Evolutionary conservation across 1,139 yeast species (phyloP), one percentile per base, ranked within the genome.

Genomic region (Lodderomyces oxycetoniae): DNA sequence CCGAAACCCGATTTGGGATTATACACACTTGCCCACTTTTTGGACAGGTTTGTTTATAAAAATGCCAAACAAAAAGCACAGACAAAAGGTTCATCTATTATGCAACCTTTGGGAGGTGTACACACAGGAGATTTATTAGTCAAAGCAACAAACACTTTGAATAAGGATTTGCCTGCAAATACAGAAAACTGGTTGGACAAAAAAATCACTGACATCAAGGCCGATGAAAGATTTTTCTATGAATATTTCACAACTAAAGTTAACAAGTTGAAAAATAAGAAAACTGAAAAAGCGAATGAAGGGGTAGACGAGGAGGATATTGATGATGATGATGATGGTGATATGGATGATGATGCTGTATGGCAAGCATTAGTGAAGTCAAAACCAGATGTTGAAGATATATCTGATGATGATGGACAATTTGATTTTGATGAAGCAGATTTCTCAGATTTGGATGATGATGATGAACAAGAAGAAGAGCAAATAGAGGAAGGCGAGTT

Each of bases 51-150:
- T 63, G 96, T 93, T 25, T 91, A 91, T 65, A 83, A 86, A 61
- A 88, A 88, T 55, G 88, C 96, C 34, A 87, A 86, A 62, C 83
- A 79, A 50, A 85, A 82, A 59, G 69, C 79, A 15, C 46, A 47
- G 29, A 66, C 81, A 23, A 81, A 85, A 54, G 97, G 97, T 51
- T 69, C 83, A 3, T 86, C 96, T 32, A 89, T 91, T 55, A 93
- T 93, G 97, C 98, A 91, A 67, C 97, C 98, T 33, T 69, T 93
- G 44, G 93, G 96, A 32, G 97, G 97, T 39, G 75, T 81, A 1
- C 87, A 82, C 42, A 80, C 88, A n/a, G 87, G 85, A 6, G 66
- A 80, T 1, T 64, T 85, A 39, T 71, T 88, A 44, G 88, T 88
- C 10, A 79, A 72, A 46, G 76, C 87, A 17, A 75, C 86, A 3